These are phyloP conservation scores for Nakazawaea populi DNA, from an alignment of 805 yeast species.

Conservation along the genomic window DNA sequence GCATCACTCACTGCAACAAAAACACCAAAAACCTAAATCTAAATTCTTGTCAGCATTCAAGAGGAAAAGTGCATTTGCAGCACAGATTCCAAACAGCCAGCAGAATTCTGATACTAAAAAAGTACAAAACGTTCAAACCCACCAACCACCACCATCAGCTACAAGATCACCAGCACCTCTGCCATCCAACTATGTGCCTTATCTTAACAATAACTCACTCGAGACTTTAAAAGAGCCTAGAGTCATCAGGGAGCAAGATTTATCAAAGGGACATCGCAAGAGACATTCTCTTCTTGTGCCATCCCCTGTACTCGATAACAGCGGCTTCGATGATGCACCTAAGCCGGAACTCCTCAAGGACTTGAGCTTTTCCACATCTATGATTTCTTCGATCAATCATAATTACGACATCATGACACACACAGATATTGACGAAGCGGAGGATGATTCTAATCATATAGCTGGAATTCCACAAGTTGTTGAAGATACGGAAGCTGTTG, in stretches of 20 bases:
- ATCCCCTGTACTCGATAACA: slow-evolving; percentile 2
- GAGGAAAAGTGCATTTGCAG: slow-evolving; percentile 6
- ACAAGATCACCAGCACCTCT: too few relatives aligned
- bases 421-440: neutral
- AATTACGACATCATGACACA: slow-evolving; percentile 6
- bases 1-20: neutral
- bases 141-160: too few relatives aligned
- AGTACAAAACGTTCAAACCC: neutral
- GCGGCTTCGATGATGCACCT: neutral
- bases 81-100: neutral
- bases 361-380: slow-evolving; percentile 9
- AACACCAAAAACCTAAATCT: slow-evolving; percentile 2
- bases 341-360: slow-evolving; percentile 2
- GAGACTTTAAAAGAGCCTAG: neutral
- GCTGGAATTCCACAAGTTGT: neutral
- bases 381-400: slow-evolving; percentile 10
- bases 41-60: slow-evolving; percentile 8
- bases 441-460: neutral
- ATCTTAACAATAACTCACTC: neutral
- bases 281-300: slow-evolving; percentile 9
- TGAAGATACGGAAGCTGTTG: neutral
- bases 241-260: neutral
- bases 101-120: neutral
- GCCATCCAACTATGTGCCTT: too few relatives aligned
- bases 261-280: neutral